These are phyloP conservation scores for Penicillium corylophilum DNA, from an alignment of 2,329 filamentous ascomycete species.

Conservation along the genomic window DNA sequence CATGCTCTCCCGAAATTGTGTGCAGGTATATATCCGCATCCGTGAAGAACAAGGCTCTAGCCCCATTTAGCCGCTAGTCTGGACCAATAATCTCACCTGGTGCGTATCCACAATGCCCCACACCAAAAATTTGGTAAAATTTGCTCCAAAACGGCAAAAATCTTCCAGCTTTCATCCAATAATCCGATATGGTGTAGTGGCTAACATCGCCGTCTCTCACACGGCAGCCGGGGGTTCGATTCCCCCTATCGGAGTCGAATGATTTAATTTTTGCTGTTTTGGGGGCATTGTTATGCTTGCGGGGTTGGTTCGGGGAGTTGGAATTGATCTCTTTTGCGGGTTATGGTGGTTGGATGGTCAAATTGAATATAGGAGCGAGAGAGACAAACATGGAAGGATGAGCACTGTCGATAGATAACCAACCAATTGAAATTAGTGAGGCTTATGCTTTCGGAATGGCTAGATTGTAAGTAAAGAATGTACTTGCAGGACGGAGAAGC, in stretches of 20 bases:
- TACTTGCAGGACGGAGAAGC: too few species aligned
- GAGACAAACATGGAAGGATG: not conserved
- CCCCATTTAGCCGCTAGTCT: too few species aligned
- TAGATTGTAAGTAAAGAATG: too few species aligned
- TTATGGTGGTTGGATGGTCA: not conserved
- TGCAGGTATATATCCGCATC: too few species aligned
- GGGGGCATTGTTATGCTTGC: not conserved
- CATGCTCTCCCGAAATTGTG: too few species aligned
- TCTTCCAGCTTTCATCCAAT: not conserved
- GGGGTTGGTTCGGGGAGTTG: not conserved
- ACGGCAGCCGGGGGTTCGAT: not conserved
- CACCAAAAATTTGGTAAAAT: too few species aligned
- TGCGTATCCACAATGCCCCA: too few species aligned
- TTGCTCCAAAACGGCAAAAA: too few species aligned
- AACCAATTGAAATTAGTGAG: not conserved
- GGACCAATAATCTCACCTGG: too few species aligned
- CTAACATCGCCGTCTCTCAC: slow-evolving; percentile 32
- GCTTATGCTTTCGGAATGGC: too few species aligned
- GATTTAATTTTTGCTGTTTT: not conserved
- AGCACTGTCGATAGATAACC: not conserved
- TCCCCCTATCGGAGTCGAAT: not conserved
- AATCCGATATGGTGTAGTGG: slow-evolving; percentile 31
- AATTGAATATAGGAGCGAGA: not conserved
- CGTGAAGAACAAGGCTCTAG: too few species aligned
- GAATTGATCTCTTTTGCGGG: not conserved